Evolutionary conservation across 768 basidiomycete species (phyloP).

Genomic region (Lanmaoa rubissima): DNA sequence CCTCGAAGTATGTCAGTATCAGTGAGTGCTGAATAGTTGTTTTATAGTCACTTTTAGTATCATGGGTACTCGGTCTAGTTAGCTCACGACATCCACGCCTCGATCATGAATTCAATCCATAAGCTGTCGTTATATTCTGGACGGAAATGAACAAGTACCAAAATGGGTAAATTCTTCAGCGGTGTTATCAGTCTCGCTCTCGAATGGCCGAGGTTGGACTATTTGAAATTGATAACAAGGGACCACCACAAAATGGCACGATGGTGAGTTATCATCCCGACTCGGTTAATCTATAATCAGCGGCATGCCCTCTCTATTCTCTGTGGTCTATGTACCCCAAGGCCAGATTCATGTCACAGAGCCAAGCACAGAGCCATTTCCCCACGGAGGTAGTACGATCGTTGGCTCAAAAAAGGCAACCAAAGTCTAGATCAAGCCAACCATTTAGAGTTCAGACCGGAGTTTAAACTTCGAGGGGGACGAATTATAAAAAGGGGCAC

Average conservation of each 20-base stretch:
- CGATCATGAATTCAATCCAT: slow-evolving; percentile 10
- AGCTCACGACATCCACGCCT: slow-evolving; percentile 23
- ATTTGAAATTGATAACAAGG: slow-evolving; percentile 30
- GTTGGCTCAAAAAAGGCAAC: slow-evolving; percentile 19
- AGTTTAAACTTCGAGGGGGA: slow-evolving; percentile 43
- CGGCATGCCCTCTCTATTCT: not conserved
- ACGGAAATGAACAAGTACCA: slow-evolving; percentile 16
- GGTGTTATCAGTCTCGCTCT: not conserved
- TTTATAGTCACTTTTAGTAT: slow-evolving; percentile 15
- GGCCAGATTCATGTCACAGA: not conserved
- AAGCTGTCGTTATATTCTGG: no score
- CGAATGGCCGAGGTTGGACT: not conserved
- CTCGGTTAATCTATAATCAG: not conserved
- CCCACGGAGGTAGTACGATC: slow-evolving; percentile 22
- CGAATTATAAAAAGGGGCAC: slow-evolving; percentile 44
- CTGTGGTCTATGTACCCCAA: not conserved
- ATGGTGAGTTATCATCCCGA: slow-evolving; percentile 1
- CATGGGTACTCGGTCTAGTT: slow-evolving; percentile 17
- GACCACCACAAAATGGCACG: not conserved
- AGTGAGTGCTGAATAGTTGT: slow-evolving; percentile 19
- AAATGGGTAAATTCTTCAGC: no score
- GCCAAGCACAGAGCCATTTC: not conserved
- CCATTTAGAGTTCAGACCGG: slow-evolving; percentile 40
- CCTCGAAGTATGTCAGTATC: not conserved
- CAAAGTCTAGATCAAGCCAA: slow-evolving; percentile 20